Evolutionary conservation across 805 yeast species (phyloP).

Genomic region (Yarrowia hollandica): DNA sequence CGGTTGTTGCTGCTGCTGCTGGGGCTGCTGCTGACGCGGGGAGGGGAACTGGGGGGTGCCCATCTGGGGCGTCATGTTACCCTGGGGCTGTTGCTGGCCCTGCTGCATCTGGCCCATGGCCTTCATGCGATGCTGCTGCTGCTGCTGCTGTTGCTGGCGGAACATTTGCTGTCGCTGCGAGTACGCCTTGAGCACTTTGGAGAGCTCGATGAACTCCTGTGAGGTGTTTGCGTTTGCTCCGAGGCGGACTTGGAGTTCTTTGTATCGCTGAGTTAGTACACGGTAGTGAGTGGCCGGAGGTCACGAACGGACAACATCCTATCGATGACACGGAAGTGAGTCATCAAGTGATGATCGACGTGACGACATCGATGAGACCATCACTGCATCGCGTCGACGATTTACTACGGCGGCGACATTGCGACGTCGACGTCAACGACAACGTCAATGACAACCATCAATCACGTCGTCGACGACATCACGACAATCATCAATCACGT

Average conservation of each 20-base stretch:
- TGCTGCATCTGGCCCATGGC: constrained; percentile 31
- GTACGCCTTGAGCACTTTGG: constrained; percentile 50
- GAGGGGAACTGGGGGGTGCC: constrained; percentile 1
- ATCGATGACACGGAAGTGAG: too few species aligned
- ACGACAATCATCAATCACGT: too few species aligned
- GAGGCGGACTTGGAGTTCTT: constrained; percentile 51
- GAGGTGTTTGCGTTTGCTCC: constrained; percentile 54
- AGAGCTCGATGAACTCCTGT: constrained; percentile 59
- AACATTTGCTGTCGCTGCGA: constrained; percentile 45
- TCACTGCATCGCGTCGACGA: too few species aligned
- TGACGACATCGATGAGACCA: too few species aligned
- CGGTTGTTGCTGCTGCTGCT: constrained; percentile 32
- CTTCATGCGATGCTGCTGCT: constrained; percentile 30
- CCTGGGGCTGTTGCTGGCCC: constrained; percentile 28
- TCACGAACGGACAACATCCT: neutral
- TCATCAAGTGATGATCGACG: too few species aligned
- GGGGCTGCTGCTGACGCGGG: constrained; percentile 32
- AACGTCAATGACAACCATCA: too few species aligned
- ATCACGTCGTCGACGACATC: too few species aligned
- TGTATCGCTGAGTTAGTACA: constrained; percentile 53
- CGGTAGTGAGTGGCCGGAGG: neutral
- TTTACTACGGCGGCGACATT: too few species aligned
- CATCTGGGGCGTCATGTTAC: constrained; percentile 21
- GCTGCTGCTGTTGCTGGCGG: constrained; percentile 39
- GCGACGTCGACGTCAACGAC: too few species aligned